Evolutionary conservation across 176 grass and related monocot genomes (phyloP), one percentile per base, ranked within the genome.

Genomic region (Pontederia crassipes): DNA sequence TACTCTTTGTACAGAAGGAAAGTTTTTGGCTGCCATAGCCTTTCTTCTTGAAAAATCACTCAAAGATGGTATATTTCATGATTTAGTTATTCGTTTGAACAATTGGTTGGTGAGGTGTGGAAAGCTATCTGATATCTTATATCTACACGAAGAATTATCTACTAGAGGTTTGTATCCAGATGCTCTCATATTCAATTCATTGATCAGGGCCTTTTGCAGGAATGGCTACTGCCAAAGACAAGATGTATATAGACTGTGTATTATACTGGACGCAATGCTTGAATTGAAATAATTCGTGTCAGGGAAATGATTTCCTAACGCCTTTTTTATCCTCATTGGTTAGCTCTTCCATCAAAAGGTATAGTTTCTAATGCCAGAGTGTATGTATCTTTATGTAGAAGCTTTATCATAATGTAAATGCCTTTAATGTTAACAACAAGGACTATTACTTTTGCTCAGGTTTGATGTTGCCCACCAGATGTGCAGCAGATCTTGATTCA

Each of bases 81-180:
- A 80, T 83, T 77, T 85, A 27, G 48, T 95, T 76, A 1, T 69
- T 64, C 47, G 48, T 45, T 68, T 95, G 73, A 67, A 70, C 72
- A 75, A 59, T 66, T 80, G 82, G 76, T 83, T 89, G 66, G 74
- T 78, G 28, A 79, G 76, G 68, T 73, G 52, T 70, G 65, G 78
- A 64, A 66, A 35, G 54, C 73, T 80, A 17, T 57, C 2, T 45
- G 48, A 78, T 48, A 35, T 89, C 18, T 48, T 82, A 35, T 17
- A 55, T 24, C 65, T 89, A 48, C 62, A 82, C 32, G 13, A 70
- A 72, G 52, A 78, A 75, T 65, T 95, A 68, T 59, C 8, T 0
- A 45, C 40, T 54, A 45, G 59, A 82, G 65, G 76, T 48, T 50
- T 69, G 72, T 72, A 48, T 46, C 49, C 80, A 54, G 80, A 89